A percentile compares a stretch with the other conserved stretches of the same genome.
phyloP scores from a whole-genome alignment of 129 eudicot species.

The Escallonia rubra region DNA sequence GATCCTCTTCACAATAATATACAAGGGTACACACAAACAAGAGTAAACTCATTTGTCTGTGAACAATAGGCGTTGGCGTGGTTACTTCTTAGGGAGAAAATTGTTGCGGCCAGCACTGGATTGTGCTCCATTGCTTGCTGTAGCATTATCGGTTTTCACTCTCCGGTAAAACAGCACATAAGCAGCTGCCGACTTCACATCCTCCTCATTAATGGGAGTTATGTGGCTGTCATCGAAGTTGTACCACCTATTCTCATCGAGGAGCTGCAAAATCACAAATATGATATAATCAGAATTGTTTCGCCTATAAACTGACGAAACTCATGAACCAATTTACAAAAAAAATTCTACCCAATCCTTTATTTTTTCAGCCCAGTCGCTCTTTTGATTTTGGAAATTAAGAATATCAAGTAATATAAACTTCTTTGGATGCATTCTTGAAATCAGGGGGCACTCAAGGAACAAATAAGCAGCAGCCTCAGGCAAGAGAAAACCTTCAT shows the following conservation, averaged over 20 bases:
- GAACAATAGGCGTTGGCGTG: neutral
- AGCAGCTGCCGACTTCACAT: conserved; percentile 77
- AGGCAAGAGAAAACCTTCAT: too few relatives aligned
- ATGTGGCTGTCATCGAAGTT: conserved; percentile 81
- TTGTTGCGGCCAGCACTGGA: conserved; percentile 23
- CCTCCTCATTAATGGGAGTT: conserved; percentile 64
- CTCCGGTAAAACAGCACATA: conserved; percentile 82
- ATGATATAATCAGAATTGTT: too few relatives aligned
- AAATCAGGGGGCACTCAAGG: too few relatives aligned
- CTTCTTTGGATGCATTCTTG: too few relatives aligned
- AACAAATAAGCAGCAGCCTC: too few relatives aligned
- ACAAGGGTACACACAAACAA: conserved; percentile 9
- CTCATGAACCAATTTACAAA: too few relatives aligned
- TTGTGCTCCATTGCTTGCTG: conserved; percentile 37
- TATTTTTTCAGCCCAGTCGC: too few relatives aligned
- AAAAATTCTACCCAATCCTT: too few relatives aligned
- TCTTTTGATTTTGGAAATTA: too few relatives aligned
- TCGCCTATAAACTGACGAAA: too few relatives aligned
- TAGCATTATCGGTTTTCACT: conserved; percentile 43
- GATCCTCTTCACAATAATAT: too few relatives aligned
- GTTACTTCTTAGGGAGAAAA: conserved; percentile 24
- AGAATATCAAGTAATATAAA: too few relatives aligned
- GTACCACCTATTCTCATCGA: conserved; percentile 90
- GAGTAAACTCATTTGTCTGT: neutral
- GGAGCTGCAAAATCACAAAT: conserved; percentile 45